Percentiles rank a stretch among this genome's conserved stretches.
phyloP scores from a whole-genome alignment of 257 asterid species.

The Scutellaria barbata region DNA sequence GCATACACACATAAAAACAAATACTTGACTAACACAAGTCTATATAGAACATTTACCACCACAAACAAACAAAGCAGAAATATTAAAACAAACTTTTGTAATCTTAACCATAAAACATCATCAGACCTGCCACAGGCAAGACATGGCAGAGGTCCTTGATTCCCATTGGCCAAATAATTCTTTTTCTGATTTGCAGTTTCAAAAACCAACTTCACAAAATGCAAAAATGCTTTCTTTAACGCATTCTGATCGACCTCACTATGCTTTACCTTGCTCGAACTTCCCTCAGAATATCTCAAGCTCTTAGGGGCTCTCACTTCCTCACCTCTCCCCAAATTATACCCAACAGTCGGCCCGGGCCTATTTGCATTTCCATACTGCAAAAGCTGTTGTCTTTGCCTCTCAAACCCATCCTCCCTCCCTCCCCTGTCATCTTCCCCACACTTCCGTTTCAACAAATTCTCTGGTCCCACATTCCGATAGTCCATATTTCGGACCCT shows the following conservation, averaged over 20 bases:
- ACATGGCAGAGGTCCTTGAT: conserved; percentile 73
- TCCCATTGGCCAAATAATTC: conserved; percentile 76
- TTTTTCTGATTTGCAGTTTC: conserved; percentile 62
- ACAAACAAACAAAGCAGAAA: conserved; percentile 20
- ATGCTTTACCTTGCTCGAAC: conserved; percentile 52
- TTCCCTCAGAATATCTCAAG: conserved; percentile 54
- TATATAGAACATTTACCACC: conserved; percentile 2
- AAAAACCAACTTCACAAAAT: conserved; percentile 67
- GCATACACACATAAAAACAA: not conserved
- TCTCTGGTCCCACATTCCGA: conserved; percentile 55
- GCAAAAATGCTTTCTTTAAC: conserved; percentile 65
- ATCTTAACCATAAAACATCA: conserved; percentile 38
- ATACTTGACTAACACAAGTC: conserved; percentile 12
- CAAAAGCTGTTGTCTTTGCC: conserved; percentile 90
- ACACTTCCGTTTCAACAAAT: conserved; percentile 68
- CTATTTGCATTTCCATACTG: conserved; percentile 75
- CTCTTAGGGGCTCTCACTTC: conserved; percentile 63
- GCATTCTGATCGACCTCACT: conserved; percentile 65
- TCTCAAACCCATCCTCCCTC: conserved; percentile 71
- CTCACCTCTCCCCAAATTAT: conserved; percentile 52
- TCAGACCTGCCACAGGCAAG: conserved; percentile 79
- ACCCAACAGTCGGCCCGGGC: conserved; percentile 54
- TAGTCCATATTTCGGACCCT: conserved; percentile 53
- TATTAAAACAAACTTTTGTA: conserved; percentile 6
- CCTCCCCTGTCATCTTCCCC: conserved; percentile 75